Base-by-base conservation (phyloP, 805 yeast genomes). In the Suhomyces faveliae region DNA sequence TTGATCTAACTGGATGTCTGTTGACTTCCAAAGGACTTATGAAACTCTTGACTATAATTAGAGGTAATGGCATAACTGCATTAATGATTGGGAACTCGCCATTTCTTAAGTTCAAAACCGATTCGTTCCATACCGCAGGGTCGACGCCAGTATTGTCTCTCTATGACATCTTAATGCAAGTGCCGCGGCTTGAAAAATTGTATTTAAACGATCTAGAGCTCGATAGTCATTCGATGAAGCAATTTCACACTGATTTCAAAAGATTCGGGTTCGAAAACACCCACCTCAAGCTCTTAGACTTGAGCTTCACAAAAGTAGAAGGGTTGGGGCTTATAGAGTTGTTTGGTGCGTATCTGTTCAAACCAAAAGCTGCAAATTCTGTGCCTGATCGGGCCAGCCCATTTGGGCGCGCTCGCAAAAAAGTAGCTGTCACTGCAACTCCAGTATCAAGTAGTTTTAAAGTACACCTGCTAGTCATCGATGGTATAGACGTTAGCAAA, bases 311-410 rank as follows among this genome's bases (percentile, higher is more conserved):
- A 44, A 57, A 50, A 42, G 57, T 73, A 2, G 69, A 64, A 43
- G 78, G 78, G 1, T 63, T 66, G n/a, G 74, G 75, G 1, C 53
- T 73, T 9, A 62, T 73, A 45, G 62, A 59, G 37, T 52, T 71
- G 11, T 59, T 71, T 27, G 48, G 50, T 13, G 49, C 47, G 3
- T 40, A 42, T 40, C 37, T 17, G 37, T 33, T 17, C 21, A 33
- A 9, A 33, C 51, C 50, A 8, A 37, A 37, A 12, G 3, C 10
- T 12, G 20, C 24, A 37, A 12, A 3, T 11, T 37, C 40, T 12
- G 10, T 17, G 12, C 37, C 21, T 17, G 10, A 1, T 33, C 37
- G 9, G 12, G 37, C 21, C n/a, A 33, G 37, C 20, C 37, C 37
- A 5, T 33, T 33, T 33, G 37, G 37, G 19, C 37, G 37, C 19